Evolutionary conservation across 148 eudicot genomes (phyloP), one percentile per base, ranked within the genome.

Genomic region (Silene uniflora): DNA sequence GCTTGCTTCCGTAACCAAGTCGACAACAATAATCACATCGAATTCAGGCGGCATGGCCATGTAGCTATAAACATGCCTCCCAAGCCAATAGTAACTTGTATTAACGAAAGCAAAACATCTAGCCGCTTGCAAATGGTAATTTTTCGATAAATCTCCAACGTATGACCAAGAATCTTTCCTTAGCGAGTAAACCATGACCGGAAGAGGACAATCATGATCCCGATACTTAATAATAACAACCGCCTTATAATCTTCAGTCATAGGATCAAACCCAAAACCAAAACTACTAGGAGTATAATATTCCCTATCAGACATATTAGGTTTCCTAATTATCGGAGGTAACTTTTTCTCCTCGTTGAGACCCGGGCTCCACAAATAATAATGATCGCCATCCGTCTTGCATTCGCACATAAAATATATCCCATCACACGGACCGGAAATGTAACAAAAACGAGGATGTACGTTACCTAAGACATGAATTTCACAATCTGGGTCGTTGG

Each of bases 191-290:
- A 70, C 23, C 32, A 70, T 47, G 11, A 70, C 7, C 0, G 60
- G 23, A 17, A 70, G 56, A 70, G 73, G 60, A 18, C 12, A 3
- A 70, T 70, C 24, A 27, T 27, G 1, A 2, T 27, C 2, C 1
- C 2, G 1, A 27, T 19, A 55, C 17, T 22, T 8, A 11, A 4
- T 24, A 3, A 71, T 25, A 29, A 71, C 62, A 71, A 71, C 27
- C 16, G 56, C 47, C 63, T 71, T 71, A 62, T 55, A 71, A 71
- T 54, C 74, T 27, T 27, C n/a, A 27, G 44, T 55, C 11, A 46
- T 0, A 10, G 25, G 56, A 69, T 69, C 72, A 6, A 65, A 27
- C 7, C 69, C 69, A 65, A 65, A 65, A 27, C 72, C 72, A 69
- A 10, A 46, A n/a, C 1, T 29, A 19, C 10, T 4, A 46, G 8